Percentiles rank a stretch among this genome's conserved stretches.
Evolutionary conservation across 257 asterid genomes (phyloP).

Genomic region (Solanum rostratum): DNA sequence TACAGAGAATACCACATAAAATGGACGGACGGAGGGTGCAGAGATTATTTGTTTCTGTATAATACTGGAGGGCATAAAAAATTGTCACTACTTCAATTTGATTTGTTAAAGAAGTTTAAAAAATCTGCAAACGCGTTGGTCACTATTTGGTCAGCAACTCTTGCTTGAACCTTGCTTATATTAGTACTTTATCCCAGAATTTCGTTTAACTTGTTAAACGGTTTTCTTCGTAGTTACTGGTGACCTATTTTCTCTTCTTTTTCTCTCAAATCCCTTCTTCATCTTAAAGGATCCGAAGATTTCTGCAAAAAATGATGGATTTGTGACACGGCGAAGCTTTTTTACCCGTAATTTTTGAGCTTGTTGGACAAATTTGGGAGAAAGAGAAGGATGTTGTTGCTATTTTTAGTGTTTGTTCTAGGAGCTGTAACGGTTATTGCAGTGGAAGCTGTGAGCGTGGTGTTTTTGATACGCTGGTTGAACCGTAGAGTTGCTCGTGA

Average conservation of each 20-base stretch:
- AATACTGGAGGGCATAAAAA: not conserved
- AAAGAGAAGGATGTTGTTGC: not conserved
- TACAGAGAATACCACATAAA: too few species aligned
- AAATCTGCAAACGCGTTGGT: not conserved
- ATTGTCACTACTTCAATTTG: not conserved
- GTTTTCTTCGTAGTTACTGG: not conserved
- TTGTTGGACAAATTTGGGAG: not conserved
- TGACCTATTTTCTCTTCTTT: not conserved
- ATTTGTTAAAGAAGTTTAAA: not conserved
- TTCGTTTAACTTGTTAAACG: not conserved
- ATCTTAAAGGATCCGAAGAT: not conserved
- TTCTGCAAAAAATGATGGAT: not conserved
- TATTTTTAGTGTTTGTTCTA: constrained; percentile 30
- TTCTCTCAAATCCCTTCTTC: not conserved
- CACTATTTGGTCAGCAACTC: not conserved
- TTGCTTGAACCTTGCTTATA: not conserved
- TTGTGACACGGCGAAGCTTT: not conserved
- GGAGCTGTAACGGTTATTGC: constrained; percentile 61
- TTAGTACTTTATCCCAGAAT: not conserved
- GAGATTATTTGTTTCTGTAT: too few species aligned
- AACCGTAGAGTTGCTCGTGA: constrained; percentile 28
- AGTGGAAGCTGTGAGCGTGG: constrained; percentile 37
- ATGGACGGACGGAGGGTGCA: too few species aligned
- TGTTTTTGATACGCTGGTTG: constrained; percentile 48
- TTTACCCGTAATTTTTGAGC: not conserved